These are phyloP conservation scores for Dioscorea cayenensis DNA, from an alignment of 116 monocot species.

Conservation along the genomic window DNA sequence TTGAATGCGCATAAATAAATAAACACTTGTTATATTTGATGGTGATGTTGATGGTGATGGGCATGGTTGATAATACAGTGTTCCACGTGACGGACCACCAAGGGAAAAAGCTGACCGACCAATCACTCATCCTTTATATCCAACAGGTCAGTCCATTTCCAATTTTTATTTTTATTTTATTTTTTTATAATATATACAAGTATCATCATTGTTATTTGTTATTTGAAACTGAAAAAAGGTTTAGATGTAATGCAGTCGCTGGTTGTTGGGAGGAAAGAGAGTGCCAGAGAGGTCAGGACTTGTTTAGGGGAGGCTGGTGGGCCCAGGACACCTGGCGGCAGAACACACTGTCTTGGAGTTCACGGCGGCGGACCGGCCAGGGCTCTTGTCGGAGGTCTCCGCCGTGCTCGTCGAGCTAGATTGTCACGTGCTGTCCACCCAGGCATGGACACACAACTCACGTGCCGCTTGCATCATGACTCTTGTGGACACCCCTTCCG, in stretches of 20 bases:
- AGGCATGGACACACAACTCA: constrained; percentile 57
- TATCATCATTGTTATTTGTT: too few species aligned
- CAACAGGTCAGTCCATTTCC: constrained; percentile 8
- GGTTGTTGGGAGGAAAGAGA: neutral
- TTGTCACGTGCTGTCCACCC: constrained; percentile 25
- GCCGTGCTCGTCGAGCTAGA: constrained; percentile 29
- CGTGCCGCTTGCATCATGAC: constrained; percentile 37
- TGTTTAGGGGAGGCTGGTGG: constrained; percentile 51
- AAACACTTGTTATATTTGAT: too few species aligned
- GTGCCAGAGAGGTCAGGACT: constrained; percentile 19
- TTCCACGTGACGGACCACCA: constrained; percentile 57
- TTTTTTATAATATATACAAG: neutral
- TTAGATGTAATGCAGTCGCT: constrained; percentile 17
- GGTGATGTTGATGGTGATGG: neutral
- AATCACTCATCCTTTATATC: constrained; percentile 28
- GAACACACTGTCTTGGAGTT: constrained; percentile 34
- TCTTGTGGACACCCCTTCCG: constrained; percentile 13
- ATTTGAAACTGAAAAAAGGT: too few species aligned
- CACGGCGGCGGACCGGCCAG: constrained; percentile 41
- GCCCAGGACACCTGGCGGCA: constrained; percentile 14
- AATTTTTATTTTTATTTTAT: neutral
- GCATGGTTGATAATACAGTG: constrained; percentile 17
- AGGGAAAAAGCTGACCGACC: constrained; percentile 44
- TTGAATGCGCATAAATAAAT: too few species aligned
- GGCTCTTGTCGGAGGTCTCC: constrained; percentile 50